Evolutionary conservation across 768 basidiomycete genomes (phyloP).

Genomic region (Russula virescens): DNA sequence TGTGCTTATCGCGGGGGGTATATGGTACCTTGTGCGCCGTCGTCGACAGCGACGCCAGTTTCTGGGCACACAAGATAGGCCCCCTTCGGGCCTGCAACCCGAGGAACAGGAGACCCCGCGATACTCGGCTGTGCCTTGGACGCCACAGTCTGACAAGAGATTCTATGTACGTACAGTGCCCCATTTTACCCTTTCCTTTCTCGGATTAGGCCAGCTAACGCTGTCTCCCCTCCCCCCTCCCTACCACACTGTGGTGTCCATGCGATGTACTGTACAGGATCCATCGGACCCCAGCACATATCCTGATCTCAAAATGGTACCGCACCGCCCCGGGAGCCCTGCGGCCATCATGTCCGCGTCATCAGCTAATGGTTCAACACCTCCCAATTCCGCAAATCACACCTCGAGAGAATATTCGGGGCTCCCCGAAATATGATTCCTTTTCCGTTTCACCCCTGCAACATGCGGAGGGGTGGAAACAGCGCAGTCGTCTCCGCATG

Average conservation of each 20-base stretch:
- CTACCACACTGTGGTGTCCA: not conserved
- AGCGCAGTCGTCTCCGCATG: not conserved
- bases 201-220: not conserved
- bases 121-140: not conserved
- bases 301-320: not conserved
- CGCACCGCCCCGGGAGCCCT: not conserved
- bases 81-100: no score
- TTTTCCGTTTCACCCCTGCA: not conserved
- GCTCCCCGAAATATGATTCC: not conserved
- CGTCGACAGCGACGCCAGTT: not conserved
- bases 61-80: not conserved
- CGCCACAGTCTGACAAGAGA: not conserved
- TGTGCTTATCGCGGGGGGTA: not conserved
- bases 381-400: not conserved
- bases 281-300: conserved; percentile 7
- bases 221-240: not conserved
- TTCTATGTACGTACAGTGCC: not conserved
- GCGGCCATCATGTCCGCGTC: not conserved
- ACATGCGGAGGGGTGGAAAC: not conserved
- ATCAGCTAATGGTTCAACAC: no score
- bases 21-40: not conserved
- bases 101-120: not conserved
- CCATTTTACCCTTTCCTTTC: not conserved
- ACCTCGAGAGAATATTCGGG: not conserved
- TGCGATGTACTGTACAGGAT: not conserved